Percentiles rank a stretch among this genome's conserved stretches.
Conservation (phyloP, 768 basidiomycete species). For the Panaeolus cyanescens region DNA sequence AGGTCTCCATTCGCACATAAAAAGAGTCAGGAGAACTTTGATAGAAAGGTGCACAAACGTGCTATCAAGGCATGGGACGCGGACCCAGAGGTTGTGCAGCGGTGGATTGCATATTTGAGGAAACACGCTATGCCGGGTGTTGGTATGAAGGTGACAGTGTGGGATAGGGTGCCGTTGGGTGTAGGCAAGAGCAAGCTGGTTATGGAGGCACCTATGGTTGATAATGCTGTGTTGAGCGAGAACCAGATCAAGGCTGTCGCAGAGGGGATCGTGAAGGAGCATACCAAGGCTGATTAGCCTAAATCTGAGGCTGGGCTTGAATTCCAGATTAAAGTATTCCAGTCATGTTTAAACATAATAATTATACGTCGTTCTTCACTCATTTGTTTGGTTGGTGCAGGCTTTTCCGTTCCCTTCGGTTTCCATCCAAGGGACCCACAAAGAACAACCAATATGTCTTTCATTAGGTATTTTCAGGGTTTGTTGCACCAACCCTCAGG, state of each 20-base stretch:
- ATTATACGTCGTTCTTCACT: no score
- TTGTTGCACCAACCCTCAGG: no score
- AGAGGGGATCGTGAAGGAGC: not conserved
- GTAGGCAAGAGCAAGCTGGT: conserved; percentile 33
- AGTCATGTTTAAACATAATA: no score
- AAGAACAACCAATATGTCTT: no score
- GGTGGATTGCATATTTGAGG: conserved; percentile 80
- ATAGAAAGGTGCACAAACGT: conserved; percentile 80
- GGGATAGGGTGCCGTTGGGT: conserved; percentile 66
- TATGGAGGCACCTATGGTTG: not conserved
- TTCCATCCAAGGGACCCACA: no score
- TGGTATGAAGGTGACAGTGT: conserved; percentile 79
- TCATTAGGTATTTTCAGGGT: no score
- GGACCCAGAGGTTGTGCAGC: conserved; percentile 71
- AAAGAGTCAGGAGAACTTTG: conserved; percentile 95
- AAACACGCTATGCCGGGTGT: conserved; percentile 82
- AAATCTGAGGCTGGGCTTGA: no score
- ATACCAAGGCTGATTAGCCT: not conserved
- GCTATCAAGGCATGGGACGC: conserved; percentile 92
- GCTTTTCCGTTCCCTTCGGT: no score
- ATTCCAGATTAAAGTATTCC: no score
- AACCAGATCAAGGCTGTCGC: conserved; percentile 8
- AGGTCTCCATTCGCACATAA: conserved; percentile 90
- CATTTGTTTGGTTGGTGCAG: no score
- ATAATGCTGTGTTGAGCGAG: conserved; percentile 2